phyloP scores from a whole-genome alignment of 2,329 filamentous ascomycete species.

The Lachnellula subtilissima region DNA sequence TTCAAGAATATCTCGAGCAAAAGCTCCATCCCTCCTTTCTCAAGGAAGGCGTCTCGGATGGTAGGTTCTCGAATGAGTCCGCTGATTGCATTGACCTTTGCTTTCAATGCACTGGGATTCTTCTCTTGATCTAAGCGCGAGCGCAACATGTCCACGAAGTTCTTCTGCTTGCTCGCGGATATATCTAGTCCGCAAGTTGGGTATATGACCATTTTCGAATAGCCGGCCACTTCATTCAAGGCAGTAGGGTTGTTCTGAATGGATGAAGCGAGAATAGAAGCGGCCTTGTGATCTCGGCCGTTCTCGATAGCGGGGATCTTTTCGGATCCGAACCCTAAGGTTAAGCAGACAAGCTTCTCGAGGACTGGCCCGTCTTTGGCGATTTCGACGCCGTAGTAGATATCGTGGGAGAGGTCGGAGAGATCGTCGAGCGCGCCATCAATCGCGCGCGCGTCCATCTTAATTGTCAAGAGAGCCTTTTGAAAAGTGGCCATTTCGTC shows the following conservation, averaged over 20 bases:
- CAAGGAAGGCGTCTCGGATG: slow-evolving; percentile 53
- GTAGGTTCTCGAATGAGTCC: slow-evolving; percentile 50
- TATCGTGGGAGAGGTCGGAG: slow-evolving; percentile 62
- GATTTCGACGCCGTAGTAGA: slow-evolving; percentile 64
- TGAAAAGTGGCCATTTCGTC: slow-evolving; percentile 43
- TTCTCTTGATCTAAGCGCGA: slow-evolving; percentile 19
- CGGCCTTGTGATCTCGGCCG: slow-evolving; percentile 39
- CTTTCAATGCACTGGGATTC: slow-evolving; percentile 29
- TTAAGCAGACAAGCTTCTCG: slow-evolving; percentile 53
- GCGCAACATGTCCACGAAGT: slow-evolving; percentile 25
- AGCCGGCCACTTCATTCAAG: slow-evolving; percentile 44
- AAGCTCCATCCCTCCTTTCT: slow-evolving; percentile 47
- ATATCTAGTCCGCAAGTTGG: slow-evolving; percentile 21
- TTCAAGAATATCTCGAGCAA: slow-evolving; percentile 49
- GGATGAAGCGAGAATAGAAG: slow-evolving; percentile 52
- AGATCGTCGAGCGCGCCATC: slow-evolving; percentile 45
- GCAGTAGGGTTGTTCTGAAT: slow-evolving; percentile 63
- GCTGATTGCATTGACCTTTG: slow-evolving; percentile 46
- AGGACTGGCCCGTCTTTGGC: slow-evolving; percentile 50
- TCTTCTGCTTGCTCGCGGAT: background rate
- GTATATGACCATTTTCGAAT: slow-evolving; percentile 38
- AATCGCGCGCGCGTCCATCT: slow-evolving; percentile 34
- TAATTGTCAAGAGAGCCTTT: slow-evolving; percentile 46
- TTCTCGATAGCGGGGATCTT: slow-evolving; percentile 18
- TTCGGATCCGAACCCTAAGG: slow-evolving; percentile 30